These are phyloP conservation scores for Dendrobium officinale DNA, from an alignment of 106 monocot species.

Conservation along the genomic window DNA sequence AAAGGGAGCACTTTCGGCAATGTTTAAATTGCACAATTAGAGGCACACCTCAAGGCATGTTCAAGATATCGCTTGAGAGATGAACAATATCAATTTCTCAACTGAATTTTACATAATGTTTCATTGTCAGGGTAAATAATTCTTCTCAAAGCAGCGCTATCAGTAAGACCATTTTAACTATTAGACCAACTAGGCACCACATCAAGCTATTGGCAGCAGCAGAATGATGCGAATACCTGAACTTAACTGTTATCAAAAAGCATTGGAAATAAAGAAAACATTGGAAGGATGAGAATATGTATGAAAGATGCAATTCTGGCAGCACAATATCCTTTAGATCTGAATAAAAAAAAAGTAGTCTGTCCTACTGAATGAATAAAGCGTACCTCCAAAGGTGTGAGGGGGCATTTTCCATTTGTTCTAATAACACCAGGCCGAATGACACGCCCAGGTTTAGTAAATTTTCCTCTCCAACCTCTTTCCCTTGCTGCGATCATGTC, in stretches of 20 bases:
- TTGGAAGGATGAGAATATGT: neutral
- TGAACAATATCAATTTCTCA: neutral
- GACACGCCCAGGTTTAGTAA: slow-evolving; percentile 86
- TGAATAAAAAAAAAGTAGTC: neutral
- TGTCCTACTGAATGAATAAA: neutral
- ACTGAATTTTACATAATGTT: neutral
- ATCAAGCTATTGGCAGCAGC: neutral
- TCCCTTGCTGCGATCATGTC: slow-evolving; percentile 92
- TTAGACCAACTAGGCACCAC: neutral
- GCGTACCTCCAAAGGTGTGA: slow-evolving; percentile 94
- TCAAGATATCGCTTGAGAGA: neutral
- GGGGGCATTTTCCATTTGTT: slow-evolving; percentile 98
- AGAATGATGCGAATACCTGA: neutral
- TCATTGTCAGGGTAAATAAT: neutral
- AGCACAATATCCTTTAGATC: neutral
- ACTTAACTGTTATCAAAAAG: too few species aligned
- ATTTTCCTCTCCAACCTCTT: slow-evolving; percentile 98
- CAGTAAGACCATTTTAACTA: neutral
- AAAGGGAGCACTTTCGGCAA: too few species aligned
- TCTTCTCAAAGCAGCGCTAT: neutral
- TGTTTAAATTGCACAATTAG: too few species aligned
- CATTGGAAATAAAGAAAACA: neutral
- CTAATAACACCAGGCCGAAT: slow-evolving; percentile 87
- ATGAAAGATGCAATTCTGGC: neutral
- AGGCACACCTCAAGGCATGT: neutral